Conservation (phyloP, 2,329 filamentous ascomycete genomes). For the Penicillium sp. region DNA sequence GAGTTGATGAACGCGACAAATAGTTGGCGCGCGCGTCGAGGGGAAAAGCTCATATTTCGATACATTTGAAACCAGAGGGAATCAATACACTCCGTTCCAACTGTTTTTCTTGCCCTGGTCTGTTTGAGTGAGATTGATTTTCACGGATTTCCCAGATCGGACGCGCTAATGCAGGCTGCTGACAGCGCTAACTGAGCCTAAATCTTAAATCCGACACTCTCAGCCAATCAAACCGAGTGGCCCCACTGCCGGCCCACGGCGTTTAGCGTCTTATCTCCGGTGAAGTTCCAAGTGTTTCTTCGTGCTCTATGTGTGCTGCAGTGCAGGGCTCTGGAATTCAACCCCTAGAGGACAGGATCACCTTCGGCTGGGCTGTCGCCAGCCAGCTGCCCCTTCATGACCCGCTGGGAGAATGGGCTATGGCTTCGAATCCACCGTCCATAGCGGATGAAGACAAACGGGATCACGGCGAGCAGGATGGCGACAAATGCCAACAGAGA, state of each 20-base stretch:
- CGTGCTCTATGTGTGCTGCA: background rate
- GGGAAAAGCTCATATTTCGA: conserved; percentile 30
- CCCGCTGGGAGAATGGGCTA: conserved; percentile 6
- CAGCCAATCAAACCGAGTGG: background rate
- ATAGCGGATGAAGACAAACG: conserved; percentile 6
- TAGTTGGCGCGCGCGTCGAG: conserved; percentile 27
- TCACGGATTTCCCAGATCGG: background rate
- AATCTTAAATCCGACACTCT: background rate
- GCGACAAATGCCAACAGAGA: background rate
- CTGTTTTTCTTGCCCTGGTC: no score
- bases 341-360: background rate
- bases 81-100: background rate
- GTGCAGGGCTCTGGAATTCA: no score
- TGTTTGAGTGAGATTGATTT: background rate
- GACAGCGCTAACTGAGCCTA: conserved; percentile 12
- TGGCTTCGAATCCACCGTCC: conserved; percentile 17
- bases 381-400: conserved; percentile 4
- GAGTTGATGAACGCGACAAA: conserved; percentile 30
- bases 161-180: conserved; percentile 17
- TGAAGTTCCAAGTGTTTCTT: background rate
- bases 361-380: conserved; percentile 5
- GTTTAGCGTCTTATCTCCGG: background rate
- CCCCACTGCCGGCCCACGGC: background rate
- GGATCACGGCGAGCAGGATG: background rate
- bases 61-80: conserved; percentile 19